These are phyloP conservation scores for Glebionis coronaria DNA, from an alignment of 129 eudicot genomes.

Conservation along the genomic window DNA sequence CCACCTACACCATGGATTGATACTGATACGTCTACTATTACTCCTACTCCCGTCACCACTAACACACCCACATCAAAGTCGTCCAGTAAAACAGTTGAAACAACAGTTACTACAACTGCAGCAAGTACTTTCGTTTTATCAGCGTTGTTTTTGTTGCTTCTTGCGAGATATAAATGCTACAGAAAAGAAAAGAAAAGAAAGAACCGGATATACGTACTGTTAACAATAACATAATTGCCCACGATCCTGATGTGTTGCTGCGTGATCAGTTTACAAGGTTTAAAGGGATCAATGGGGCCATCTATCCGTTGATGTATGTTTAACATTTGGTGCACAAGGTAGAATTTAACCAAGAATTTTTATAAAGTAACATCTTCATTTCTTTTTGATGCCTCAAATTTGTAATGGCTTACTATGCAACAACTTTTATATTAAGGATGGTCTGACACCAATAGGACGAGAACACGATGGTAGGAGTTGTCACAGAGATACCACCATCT, in stretches of 20 bases:
- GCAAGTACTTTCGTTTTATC: slow-evolving; percentile 66
- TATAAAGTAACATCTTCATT: no score
- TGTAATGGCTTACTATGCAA: no score
- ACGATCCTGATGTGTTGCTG: slow-evolving; percentile 19
- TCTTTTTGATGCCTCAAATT: no score
- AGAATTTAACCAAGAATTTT: no score
- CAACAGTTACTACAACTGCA: slow-evolving; percentile 75
- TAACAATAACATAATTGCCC: slow-evolving; percentile 4
- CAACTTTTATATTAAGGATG: no score
- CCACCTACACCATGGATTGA: slow-evolving; percentile 14
- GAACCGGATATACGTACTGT: slow-evolving; percentile 19
- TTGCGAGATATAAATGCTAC: slow-evolving; percentile 29
- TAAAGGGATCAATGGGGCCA: slow-evolving; percentile 47
- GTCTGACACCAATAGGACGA: no score
- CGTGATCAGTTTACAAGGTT: slow-evolving; percentile 44
- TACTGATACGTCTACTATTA: slow-evolving; percentile 8
- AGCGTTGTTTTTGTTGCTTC: slow-evolving; percentile 53
- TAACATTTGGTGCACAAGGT: no score
- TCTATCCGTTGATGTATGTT: no score
- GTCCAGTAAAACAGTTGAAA: slow-evolving; percentile 49
- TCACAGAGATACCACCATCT: no score
- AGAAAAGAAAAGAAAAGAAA: slow-evolving; percentile 33
- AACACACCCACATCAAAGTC: slow-evolving; percentile 20
- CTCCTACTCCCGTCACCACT: slow-evolving; percentile 22
- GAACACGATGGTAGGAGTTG: no score